Percentiles rank a stretch among this genome's conserved stretches.
Evolutionary conservation across 2,329 filamentous ascomycete species (phyloP).

Genomic region (Xylariales sp.): DNA sequence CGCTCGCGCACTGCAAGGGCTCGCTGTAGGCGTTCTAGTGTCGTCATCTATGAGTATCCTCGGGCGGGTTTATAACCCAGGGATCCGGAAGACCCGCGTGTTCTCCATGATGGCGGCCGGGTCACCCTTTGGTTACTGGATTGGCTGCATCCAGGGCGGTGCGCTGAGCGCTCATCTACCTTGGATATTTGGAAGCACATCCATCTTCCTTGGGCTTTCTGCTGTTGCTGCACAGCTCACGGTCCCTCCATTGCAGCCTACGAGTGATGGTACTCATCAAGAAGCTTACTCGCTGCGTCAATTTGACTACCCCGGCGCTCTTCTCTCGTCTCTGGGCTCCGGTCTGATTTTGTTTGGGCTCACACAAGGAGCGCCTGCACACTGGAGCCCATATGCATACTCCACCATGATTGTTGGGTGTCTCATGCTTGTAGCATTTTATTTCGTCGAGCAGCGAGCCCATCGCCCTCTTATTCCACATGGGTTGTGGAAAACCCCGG

Average conservation of each 20-base stretch:
- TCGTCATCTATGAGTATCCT: conserved; percentile 29
- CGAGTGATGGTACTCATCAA: conserved; percentile 14
- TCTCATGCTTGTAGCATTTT: conserved; percentile 20
- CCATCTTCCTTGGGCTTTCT: conserved; percentile 31
- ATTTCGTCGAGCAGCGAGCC: conserved; percentile 25
- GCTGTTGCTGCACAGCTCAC: conserved; percentile 30
- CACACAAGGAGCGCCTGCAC: conserved; percentile 25
- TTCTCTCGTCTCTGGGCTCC: conserved; percentile 21
- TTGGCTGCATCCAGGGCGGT: conserved; percentile 34
- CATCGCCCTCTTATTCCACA: conserved; percentile 26
- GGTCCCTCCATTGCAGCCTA: conserved; percentile 31
- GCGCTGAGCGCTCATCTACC: conserved; percentile 29
- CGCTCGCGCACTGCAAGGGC: conserved; percentile 31
- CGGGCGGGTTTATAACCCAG: conserved; percentile 29
- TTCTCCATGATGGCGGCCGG: conserved; percentile 29
- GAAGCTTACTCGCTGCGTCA: conserved; percentile 18
- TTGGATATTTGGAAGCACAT: conserved; percentile 40
- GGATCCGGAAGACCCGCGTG: conserved; percentile 29
- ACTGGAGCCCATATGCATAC: conserved; percentile 31
- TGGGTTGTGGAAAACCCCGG: conserved; percentile 34
- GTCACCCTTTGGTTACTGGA: conserved; percentile 28
- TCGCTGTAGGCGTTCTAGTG: conserved; percentile 27
- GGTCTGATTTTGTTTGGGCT: conserved; percentile 28
- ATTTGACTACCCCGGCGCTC: conserved; percentile 23
- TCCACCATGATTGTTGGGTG: conserved; percentile 24